These are phyloP conservation scores for Lactarius trivialis DNA, from an alignment of 768 basidiomycete genomes.

Conservation along the genomic window DNA sequence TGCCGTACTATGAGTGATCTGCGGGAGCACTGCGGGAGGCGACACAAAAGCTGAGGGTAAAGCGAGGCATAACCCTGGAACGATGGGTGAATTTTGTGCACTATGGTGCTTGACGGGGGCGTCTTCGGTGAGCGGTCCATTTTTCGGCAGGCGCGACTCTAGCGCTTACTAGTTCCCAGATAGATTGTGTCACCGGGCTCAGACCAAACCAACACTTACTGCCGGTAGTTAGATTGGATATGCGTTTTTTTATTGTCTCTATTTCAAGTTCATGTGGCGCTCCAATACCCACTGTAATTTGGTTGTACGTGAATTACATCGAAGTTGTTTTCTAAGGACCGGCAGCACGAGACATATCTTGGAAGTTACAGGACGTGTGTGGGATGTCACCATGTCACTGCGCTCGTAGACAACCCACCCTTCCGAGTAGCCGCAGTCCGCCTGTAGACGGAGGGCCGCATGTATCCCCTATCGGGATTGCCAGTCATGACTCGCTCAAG, in stretches of 20 bases:
- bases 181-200: no score
- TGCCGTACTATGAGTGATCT: background rate
- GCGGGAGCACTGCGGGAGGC: background rate
- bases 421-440: no score
- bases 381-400: no score
- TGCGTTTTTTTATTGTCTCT: background rate
- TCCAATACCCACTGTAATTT: background rate
- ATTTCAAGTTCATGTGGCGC: background rate
- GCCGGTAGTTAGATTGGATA: background rate
- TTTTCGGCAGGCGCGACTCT: background rate
- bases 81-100: slow-evolving; percentile 16
- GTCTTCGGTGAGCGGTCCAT: background rate
- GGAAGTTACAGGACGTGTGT: no score
- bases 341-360: no score
- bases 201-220: background rate
- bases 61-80: no score
- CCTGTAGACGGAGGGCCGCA: no score
- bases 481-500: no score
- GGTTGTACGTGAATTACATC: background rate
- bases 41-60: no score
- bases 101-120: background rate
- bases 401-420: no score
- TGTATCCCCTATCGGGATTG: no score
- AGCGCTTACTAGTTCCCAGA: background rate
- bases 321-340: no score